Evolutionary conservation across 768 basidiomycete genomes (phyloP), one percentile per base, ranked within the genome.

Genomic region (Amanita thiersii): DNA sequence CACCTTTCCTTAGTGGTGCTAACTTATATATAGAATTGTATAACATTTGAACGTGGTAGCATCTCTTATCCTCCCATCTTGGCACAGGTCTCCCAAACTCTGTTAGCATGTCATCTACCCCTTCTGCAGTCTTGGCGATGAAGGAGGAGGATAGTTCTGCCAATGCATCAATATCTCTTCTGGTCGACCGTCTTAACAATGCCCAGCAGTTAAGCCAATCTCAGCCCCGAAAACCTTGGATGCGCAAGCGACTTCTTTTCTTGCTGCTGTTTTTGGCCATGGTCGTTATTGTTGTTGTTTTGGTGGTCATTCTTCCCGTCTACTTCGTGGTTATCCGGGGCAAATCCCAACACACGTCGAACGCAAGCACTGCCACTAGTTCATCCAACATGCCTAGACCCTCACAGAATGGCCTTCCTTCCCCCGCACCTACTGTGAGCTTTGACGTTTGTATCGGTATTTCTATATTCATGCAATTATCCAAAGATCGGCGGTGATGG

Each of bases 401-500:
- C n/a, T n/a, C n/a, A n/a, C n/a, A n/a, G n/a, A n/a, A n/a, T n/a
- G n/a, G n/a, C n/a, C n/a, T n/a, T n/a, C n/a, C 29, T 9, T 30
- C 29, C 9, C 9, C 9, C 14, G 29, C n/a, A n/a, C n/a, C 29
- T 14, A 14, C 29, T 9, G 29, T 30, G 29, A 9, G 9, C 14
- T 30, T 14, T 30, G 29, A 14, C 9, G 29, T 14, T 14, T 9
- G 9, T 30, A 30, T 35, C n/a, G 19, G 15, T 26, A 6, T 23
- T 5, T 24, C 19, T 11, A n/a, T n/a, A 37, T 31, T 26, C 28
- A 21, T 18, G 33, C 26, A 20, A 45, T 21, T 24, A 14, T 39
- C 47, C 37, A 26, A n/a, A 61, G 61, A 64, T 60, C 5, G 86
- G 86, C 12, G 73, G 73, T 7, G 72, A 81, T 50, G 85, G 84